phyloP scores from a whole-genome alignment of 1,284 basidiomycete genomes.

The Cystobasidium slooffiae region DNA sequence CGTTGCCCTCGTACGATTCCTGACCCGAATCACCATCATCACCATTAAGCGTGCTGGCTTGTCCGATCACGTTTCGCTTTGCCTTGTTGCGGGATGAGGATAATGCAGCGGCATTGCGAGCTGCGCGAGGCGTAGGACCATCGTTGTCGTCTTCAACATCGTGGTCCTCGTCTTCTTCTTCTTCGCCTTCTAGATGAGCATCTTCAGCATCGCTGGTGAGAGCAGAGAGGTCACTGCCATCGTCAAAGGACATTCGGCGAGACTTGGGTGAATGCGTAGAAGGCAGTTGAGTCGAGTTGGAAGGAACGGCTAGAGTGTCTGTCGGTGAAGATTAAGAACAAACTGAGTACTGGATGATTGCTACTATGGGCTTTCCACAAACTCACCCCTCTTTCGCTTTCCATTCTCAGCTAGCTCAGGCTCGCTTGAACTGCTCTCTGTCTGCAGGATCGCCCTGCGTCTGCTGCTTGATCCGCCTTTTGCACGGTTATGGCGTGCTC shows the following conservation, averaged over 20 bases:
- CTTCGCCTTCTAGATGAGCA: conserved; percentile 12
- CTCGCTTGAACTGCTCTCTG: conserved; percentile 24
- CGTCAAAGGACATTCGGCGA: conserved; percentile 31
- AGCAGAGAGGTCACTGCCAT: conserved; percentile 43
- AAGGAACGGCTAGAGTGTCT: conserved; percentile 28
- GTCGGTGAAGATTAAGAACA: background rate
- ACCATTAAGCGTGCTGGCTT: conserved; percentile 5
- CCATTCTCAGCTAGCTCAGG: conserved; percentile 5
- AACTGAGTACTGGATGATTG: too few species aligned
- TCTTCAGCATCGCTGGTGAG: conserved; percentile 35
- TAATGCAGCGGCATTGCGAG: conserved; percentile 11
- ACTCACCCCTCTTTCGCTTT: conserved; percentile 11
- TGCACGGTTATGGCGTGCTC: conserved; percentile 12
- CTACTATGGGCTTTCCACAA: too few species aligned
- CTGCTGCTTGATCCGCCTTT: background rate
- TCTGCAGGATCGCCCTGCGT: conserved; percentile 17
- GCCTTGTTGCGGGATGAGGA: background rate
- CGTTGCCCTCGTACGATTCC: conserved; percentile 1
- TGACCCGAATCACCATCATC: background rate
- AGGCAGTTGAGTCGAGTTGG: conserved; percentile 1
- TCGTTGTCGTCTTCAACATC: conserved; percentile 10
- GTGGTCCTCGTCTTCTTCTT: conserved; percentile 12
- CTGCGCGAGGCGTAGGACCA: background rate
- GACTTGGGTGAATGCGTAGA: conserved; percentile 7
- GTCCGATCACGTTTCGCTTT: conserved; percentile 13